Evolutionary conservation across 2,329 filamentous ascomycete genomes (phyloP), one percentile per base, ranked within the genome.

Genomic region (Colletotrichum simmondsii): DNA sequence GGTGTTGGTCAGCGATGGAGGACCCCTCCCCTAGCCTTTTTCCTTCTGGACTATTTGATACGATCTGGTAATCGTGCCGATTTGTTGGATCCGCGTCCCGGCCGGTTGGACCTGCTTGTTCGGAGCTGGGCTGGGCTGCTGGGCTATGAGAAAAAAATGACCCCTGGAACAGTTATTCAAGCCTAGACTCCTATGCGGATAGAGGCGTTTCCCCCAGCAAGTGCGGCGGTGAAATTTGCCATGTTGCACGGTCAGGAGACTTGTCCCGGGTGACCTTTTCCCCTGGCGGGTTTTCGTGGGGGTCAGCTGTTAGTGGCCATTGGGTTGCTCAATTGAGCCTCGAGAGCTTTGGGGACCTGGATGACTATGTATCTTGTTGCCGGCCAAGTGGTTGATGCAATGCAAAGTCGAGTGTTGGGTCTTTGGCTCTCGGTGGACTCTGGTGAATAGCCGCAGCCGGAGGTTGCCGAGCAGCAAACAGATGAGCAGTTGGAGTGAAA

Each of bases 51-150:
- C 35, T 42, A 19, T 73, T 73, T 56, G 54, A 71, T 16, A 70
- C 61, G 61, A 71, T 71, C 71, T 73, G 68, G 68, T 57, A 73
- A 64, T 54, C 52, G 62, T 72, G 68, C 71, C 68, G 71, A 72
- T 68, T 73, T 72, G 68, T 61, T 73, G 71, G 68, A 37, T 28
- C 57, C 24, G 35, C 46, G 52, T 71, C 35, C 70, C 68, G 69
- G 62, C 66, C 58, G 68, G 63, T 28, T 73, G 71, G 68, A 72
- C 71, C 54, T 73, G 56, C 71, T 71, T 35, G 28, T 65, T 65
- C 58, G 49, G 64, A 67, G 35, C 63, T 46, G 30, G 16, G 62
- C 8, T 22, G 49, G 42, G 63, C 32, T 32, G 32, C 32, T 32
- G 32, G 10, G 32, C 32, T 11, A 11, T 32, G 49, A 52, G 28